Evolutionary conservation across 2,329 filamentous ascomycete genomes (phyloP).

Genomic region (Fusarium lateritium): DNA sequence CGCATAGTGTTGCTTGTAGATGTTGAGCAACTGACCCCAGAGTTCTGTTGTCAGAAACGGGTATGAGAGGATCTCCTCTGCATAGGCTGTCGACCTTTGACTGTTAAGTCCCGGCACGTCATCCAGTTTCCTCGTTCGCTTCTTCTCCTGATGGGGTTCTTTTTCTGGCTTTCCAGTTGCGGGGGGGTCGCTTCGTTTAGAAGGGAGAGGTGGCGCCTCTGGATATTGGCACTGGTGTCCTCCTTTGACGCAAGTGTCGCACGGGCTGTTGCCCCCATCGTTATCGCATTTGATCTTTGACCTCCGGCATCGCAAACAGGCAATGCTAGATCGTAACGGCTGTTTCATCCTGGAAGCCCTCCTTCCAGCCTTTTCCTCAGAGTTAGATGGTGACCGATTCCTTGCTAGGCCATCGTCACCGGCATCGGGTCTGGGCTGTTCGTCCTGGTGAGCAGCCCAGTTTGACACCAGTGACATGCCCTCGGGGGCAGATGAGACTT

Average conservation of each 20-base stretch:
- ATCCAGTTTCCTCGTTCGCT: conserved; percentile 7
- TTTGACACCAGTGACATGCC: background rate
- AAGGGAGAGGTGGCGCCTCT: conserved; percentile 54
- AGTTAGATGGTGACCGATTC: conserved; percentile 7
- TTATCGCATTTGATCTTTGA: conserved; percentile 93
- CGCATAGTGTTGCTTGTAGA: conserved; percentile 80
- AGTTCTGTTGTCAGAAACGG: conserved; percentile 73
- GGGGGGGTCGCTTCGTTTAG: conserved; percentile 59
- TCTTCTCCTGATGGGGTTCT: conserved; percentile 13
- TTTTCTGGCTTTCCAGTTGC: conserved; percentile 1
- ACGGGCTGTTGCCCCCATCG: conserved; percentile 78
- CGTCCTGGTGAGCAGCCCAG: background rate
- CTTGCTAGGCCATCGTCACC: background rate
- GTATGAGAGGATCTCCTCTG: conserved; percentile 73
- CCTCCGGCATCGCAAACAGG: conserved; percentile 80
- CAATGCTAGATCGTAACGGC: conserved; percentile 83
- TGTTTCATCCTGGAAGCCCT: conserved; percentile 51
- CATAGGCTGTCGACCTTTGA: conserved; percentile 50
- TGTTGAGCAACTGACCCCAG: conserved; percentile 78
- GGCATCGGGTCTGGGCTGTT: background rate
- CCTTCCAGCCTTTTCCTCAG: conserved; percentile 32
- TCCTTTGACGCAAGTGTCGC: conserved; percentile 80
- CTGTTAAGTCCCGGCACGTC: background rate
- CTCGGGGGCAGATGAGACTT: conserved; percentile 1
- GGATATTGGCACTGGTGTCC: conserved; percentile 83